Evolutionary conservation across 345 rosid species (phyloP), one percentile per base, ranked within the genome.

Genomic region (Microthlaspi erraticum): DNA sequence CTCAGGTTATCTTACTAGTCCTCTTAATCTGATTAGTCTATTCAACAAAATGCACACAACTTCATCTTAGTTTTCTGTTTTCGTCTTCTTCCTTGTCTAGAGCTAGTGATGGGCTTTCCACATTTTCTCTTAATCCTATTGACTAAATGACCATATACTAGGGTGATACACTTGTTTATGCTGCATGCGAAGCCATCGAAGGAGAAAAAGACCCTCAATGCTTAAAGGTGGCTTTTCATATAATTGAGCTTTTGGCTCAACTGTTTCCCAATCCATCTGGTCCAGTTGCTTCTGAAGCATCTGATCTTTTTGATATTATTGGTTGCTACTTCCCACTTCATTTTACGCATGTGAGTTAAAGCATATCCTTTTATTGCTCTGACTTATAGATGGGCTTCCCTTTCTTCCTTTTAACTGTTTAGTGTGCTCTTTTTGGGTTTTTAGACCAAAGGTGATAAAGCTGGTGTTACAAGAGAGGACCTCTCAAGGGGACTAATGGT

Each of bases 131-230:
- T 7, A 16, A 45, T 62, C 29, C 9, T 11, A 29, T 53, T 75
- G 31, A 61, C 64, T 44, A 20, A 57, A 60, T 9, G 20, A 43
- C 46, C 8, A 29, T 48, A 55, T 64, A 41, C 43, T 76, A 93
- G 97, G 97, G 88, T 9, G 74, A 82, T 54, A 66, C 71, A 26
- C 76, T 89, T 77, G 75, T 89, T 57, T 84, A 79, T 72, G 88
- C 86, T 66, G 64, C 83, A 59, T 84, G 88, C 61, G 93, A 85
- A 85, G 88, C 88, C 77, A 69, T 91, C 59, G 97, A 89, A 64
- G 91, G 81, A 69, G 98, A 93, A 82, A 91, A 84, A 78, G 97
- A 93, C 82, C 99, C 99, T 39, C 84, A 82, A 17, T 93, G 99
- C 78, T 77, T 91, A 81, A 59, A 87, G 79, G 79, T 86, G 55